phyloP scores from a whole-genome alignment of 306 rosid species.

The Comarum palustre region DNA sequence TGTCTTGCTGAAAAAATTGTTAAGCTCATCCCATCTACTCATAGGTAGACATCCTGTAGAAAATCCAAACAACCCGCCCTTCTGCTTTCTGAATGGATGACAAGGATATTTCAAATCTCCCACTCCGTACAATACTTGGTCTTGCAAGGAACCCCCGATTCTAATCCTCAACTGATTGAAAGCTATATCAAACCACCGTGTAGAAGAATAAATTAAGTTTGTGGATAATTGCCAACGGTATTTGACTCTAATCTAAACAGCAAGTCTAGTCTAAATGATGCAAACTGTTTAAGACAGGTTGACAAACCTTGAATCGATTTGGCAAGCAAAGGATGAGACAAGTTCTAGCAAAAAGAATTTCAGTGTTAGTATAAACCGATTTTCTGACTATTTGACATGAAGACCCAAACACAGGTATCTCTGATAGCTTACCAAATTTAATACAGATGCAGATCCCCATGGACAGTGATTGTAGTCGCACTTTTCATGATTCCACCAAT shows the following conservation, averaged over 20 bases:
- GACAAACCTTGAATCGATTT: slow-evolving; percentile 78
- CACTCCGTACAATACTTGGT: slow-evolving; percentile 70
- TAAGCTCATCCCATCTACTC: slow-evolving; percentile 93
- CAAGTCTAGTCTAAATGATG: not conserved
- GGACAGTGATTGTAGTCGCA: slow-evolving; percentile 83
- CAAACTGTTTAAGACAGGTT: slow-evolving; percentile 10
- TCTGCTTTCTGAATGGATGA: slow-evolving; percentile 68
- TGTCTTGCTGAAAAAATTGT: slow-evolving; percentile 64
- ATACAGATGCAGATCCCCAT: slow-evolving; percentile 71
- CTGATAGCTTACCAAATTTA: slow-evolving; percentile 57
- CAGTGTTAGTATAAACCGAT: slow-evolving; percentile 22
- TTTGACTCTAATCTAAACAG: not conserved
- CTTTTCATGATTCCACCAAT: slow-evolving; percentile 96
- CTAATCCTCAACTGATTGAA: slow-evolving; percentile 85
- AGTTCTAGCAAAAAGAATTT: slow-evolving; percentile 59
- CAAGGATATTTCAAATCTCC: slow-evolving; percentile 66
- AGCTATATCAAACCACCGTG: slow-evolving; percentile 58
- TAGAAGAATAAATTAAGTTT: slow-evolving; percentile 20
- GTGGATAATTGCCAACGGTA: not conserved
- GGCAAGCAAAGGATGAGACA: slow-evolving; percentile 71
- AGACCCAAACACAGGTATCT: not conserved
- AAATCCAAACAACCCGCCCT: slow-evolving; percentile 72
- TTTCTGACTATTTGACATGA: slow-evolving; percentile 1
- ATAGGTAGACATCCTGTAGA: slow-evolving; percentile 84
- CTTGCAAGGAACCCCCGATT: slow-evolving; percentile 95